Base-by-base conservation (phyloP, 495 filamentous ascomycete species). In the Podospora pseudocomata region DNA sequence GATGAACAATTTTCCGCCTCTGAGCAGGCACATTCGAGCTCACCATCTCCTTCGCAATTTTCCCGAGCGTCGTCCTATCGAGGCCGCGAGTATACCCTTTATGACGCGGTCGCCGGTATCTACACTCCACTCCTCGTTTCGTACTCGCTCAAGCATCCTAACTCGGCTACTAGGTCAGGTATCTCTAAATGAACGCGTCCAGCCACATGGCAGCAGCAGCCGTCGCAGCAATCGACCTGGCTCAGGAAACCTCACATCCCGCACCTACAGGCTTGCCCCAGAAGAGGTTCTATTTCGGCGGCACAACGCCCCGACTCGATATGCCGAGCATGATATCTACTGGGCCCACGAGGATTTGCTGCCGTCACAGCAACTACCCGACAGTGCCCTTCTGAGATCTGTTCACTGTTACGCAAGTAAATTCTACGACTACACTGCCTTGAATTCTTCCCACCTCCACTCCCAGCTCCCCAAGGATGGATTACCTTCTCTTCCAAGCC, bases 101-200 rank as follows among this genome's bases (percentile, higher is more conserved):
- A 93, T 76, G 92, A 97, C 80, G 90, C 89, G 44, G 87, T 93
- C 58, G 92, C 91, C 67, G 91, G 92, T 92, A 80, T 68, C 70
- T 65, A 18, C 49, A 27, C 19, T 34, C 27, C 6, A 9, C 54
- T 56, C 1, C 55, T 58, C n/a, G n/a, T n/a, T 20, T 58, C 3
- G 4, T 58, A 58, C 4, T n/a, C 18, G 18, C 4, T 26, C n/a
- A 18, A 26, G n/a, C 7, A 58, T 58, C 6, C 55, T 58, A 58
- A 58, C 28, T 71, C 30, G 28, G 23, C 18, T 13, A 59, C 32
- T 64, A 89, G 87, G 86, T n/a, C 86, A 85, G 44, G 72, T 77
- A 6, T 72, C 75, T 19, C 65, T 72, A 6, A 71, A 72, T 4
- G 71, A 65, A n/a, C 69, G 70, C 15, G 58, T 77, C 23, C 59